A percentile compares a stretch with the other conserved stretches of the same genome.
These are phyloP conservation scores for Aspergillus quadrilineatus DNA, from an alignment of 2,329 filamentous ascomycete species.

Conservation along the genomic window DNA sequence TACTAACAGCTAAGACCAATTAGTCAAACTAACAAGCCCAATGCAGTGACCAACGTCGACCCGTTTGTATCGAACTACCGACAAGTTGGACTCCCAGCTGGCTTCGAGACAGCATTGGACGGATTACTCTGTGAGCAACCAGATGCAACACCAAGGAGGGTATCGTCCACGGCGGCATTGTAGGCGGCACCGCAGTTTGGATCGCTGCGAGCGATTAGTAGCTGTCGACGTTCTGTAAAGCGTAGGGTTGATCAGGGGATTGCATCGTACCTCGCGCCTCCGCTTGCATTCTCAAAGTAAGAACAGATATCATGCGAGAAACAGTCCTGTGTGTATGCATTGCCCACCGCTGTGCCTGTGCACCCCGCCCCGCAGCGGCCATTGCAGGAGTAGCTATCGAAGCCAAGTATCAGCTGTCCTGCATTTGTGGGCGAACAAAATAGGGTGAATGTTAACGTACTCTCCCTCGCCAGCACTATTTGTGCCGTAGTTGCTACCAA, in stretches of 20 bases:
- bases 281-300: slow-evolving; percentile 19
- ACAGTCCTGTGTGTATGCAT: slow-evolving; percentile 22
- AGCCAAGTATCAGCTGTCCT: neutral
- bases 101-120: slow-evolving; percentile 1
- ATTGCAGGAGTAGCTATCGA: slow-evolving; percentile 21
- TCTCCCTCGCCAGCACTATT: slow-evolving; percentile 15
- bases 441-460: slow-evolving; percentile 6
- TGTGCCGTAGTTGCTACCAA: slow-evolving; percentile 19
- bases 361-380: slow-evolving; percentile 21
- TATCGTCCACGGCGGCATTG: slow-evolving; percentile 15
- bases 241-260: neutral
- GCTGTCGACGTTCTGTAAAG: no score
- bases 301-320: slow-evolving; percentile 24
- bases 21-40: no score
- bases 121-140: slow-evolving; percentile 17
- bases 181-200: slow-evolving; percentile 16
- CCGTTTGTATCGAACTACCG: neutral
- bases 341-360: slow-evolving; percentile 13
- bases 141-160: slow-evolving; percentile 1
- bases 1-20: no score
- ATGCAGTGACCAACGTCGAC: no score
- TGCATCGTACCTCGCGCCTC: slow-evolving; percentile 12
- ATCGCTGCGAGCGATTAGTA: slow-evolving; percentile 1
- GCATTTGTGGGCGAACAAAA: neutral
- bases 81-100: slow-evolving; percentile 2